These are phyloP conservation scores for Gnaphalium uliginosum DNA, from an alignment of 129 eudicot genomes.

Conservation along the genomic window DNA sequence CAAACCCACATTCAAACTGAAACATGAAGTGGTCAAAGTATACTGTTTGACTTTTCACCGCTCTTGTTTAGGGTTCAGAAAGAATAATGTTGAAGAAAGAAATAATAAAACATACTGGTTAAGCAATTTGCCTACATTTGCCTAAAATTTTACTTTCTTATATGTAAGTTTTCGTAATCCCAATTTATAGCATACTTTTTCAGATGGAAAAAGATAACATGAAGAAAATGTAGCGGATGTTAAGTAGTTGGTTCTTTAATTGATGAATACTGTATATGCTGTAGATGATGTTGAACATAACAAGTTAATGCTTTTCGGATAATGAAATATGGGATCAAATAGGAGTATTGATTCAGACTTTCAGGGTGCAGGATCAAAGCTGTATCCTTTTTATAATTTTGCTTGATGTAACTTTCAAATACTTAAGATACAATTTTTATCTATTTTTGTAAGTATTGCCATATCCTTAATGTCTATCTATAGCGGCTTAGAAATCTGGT, in stretches of 20 bases:
- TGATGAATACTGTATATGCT: slow-evolving; percentile 7
- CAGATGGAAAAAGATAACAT: background rate
- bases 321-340: slow-evolving; percentile 33
- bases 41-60: slow-evolving; percentile 4
- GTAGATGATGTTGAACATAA: slow-evolving; percentile 29
- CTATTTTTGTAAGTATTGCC: slow-evolving; percentile 4
- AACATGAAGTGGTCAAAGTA: slow-evolving; percentile 11
- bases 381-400: slow-evolving; percentile 49
- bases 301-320: slow-evolving; percentile 23
- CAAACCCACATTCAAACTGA: slow-evolving; percentile 5
- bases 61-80: background rate
- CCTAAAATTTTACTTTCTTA: background rate
- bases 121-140: slow-evolving; percentile 9
- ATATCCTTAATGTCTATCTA: slow-evolving; percentile 32
- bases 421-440: background rate
- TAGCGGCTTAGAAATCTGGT: slow-evolving; percentile 74
- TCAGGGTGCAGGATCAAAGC: slow-evolving; percentile 67
- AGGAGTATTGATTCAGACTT: slow-evolving; percentile 50
- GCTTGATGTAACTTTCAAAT: slow-evolving; percentile 1
- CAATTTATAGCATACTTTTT: background rate
- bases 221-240: background rate
- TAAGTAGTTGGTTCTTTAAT: background rate
- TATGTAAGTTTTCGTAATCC: background rate
- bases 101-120: background rate
- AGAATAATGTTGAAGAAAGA: background rate